Conservation (phyloP, 2,329 filamentous ascomycete genomes). For the Phaeosphaeria sp. region DNA sequence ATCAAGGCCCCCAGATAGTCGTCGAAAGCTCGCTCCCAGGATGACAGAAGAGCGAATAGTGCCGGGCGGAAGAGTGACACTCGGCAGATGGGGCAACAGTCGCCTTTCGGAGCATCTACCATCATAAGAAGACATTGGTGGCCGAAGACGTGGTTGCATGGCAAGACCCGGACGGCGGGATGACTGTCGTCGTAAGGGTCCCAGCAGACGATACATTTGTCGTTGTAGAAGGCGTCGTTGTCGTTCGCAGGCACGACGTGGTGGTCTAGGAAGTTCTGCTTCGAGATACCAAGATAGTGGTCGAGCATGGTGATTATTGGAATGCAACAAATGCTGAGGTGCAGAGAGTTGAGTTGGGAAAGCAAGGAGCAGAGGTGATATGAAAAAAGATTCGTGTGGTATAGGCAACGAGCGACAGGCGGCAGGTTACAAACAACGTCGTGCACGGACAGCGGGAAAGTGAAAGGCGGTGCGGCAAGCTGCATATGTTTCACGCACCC, state of each 20-base stretch:
- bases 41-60: neutral
- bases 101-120: constrained; percentile 5
- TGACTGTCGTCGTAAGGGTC: constrained; percentile 17
- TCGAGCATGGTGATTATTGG: constrained; percentile 12
- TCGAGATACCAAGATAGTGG: constrained; percentile 1
- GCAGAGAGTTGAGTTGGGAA: neutral
- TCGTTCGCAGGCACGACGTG: constrained; percentile 15
- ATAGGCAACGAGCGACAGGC: neutral
- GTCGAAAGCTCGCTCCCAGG: neutral
- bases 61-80: neutral
- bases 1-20: neutral
- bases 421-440: neutral
- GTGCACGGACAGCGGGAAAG: neutral
- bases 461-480: constrained; percentile 2
- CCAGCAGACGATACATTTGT: constrained; percentile 22
- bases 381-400: neutral
- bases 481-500: neutral
- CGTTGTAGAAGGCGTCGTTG: constrained; percentile 16
- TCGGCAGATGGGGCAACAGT: constrained; percentile 18
- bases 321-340: too few species aligned
- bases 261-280: constrained; percentile 9
- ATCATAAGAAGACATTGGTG: constrained; percentile 9
- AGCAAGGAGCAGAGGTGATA: neutral
- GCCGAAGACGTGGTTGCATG: constrained; percentile 27
- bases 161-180: constrained; percentile 9